These are phyloP conservation scores for Fusarium keratoplasticum DNA, from an alignment of 2,329 filamentous ascomycete genomes.

Conservation along the genomic window DNA sequence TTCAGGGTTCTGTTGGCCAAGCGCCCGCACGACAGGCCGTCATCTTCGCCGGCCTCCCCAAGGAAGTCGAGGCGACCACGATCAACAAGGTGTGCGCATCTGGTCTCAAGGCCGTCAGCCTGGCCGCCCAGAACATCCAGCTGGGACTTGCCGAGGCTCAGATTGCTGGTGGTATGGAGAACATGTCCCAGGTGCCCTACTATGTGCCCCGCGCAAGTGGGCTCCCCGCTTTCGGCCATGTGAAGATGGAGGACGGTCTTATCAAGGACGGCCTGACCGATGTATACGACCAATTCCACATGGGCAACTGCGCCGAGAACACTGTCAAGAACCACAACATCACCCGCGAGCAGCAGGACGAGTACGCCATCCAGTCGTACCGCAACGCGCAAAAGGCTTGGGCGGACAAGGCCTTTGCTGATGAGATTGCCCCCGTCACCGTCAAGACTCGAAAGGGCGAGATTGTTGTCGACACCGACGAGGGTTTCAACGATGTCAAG, in stretches of 20 bases:
- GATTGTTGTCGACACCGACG: slow-evolving; percentile 81
- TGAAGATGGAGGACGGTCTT: slow-evolving; percentile 89
- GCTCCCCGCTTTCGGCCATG: slow-evolving; percentile 86
- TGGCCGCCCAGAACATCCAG: slow-evolving; percentile 95
- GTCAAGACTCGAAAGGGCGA: slow-evolving; percentile 88
- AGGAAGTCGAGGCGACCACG: slow-evolving; percentile 87
- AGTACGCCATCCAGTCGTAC: slow-evolving; percentile 91
- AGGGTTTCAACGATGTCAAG: slow-evolving; percentile 89
- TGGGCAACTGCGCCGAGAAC: slow-evolving; percentile 96
- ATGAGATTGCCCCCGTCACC: slow-evolving; percentile 90
- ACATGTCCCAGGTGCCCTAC: slow-evolving; percentile 94
- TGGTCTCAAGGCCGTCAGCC: slow-evolving; percentile 88
- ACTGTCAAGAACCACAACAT: slow-evolving; percentile 90
- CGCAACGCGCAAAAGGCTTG: slow-evolving; percentile 91
- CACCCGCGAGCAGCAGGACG: slow-evolving; percentile 87
- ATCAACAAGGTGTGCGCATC: slow-evolving; percentile 99
- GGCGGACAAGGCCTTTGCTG: slow-evolving; percentile 83
- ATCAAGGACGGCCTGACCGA: slow-evolving; percentile 97
- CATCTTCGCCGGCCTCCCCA: slow-evolving; percentile 86
- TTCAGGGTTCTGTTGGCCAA: slow-evolving; percentile 87
- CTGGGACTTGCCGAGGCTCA: slow-evolving; percentile 89
- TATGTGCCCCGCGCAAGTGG: slow-evolving; percentile 87
- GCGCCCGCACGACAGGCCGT: slow-evolving; percentile 90
- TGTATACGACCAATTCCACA: slow-evolving; percentile 96
- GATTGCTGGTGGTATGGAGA: slow-evolving; percentile 97